Evolutionary conservation across 2,329 filamentous ascomycete species (phyloP).

Genomic region (Chaetomium sp.): DNA sequence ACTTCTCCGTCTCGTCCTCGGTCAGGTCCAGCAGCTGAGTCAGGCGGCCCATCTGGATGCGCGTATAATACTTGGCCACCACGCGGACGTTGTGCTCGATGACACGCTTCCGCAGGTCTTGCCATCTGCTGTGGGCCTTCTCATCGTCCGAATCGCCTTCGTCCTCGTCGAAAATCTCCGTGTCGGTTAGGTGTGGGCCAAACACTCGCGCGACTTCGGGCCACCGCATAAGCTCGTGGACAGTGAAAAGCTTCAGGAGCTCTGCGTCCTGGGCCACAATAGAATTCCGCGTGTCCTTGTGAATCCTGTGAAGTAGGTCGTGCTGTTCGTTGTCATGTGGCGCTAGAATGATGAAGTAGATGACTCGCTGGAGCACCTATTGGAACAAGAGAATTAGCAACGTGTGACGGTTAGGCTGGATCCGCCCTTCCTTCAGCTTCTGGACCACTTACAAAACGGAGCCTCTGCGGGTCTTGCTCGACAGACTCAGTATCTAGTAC

Average conservation of each 20-base stretch:
- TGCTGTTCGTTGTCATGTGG: slow-evolving; percentile 98
- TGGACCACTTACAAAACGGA: slow-evolving; percentile 76
- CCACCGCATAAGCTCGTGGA: slow-evolving; percentile 97
- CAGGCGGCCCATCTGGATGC: slow-evolving; percentile 85
- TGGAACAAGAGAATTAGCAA: slow-evolving; percentile 14
- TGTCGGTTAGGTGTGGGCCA: slow-evolving; percentile 77
- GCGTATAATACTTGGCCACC: slow-evolving; percentile 97
- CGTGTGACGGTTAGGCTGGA: neutral
- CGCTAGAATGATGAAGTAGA: slow-evolving; percentile 95
- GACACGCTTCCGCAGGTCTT: slow-evolving; percentile 92
- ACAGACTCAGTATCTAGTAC: slow-evolving; percentile 94
- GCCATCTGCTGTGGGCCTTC: slow-evolving; percentile 81
- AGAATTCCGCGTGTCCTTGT: slow-evolving; percentile 74
- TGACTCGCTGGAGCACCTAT: slow-evolving; percentile 87
- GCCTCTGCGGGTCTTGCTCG: slow-evolving; percentile 78
- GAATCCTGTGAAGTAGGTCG: slow-evolving; percentile 89
- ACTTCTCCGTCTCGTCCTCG: slow-evolving; percentile 96
- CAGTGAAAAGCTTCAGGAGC: slow-evolving; percentile 88
- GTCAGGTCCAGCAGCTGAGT: slow-evolving; percentile 86
- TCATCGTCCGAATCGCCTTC: slow-evolving; percentile 61
- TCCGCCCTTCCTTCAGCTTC: no score
- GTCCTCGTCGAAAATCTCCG: slow-evolving; percentile 78
- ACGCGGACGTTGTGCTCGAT: slow-evolving; percentile 99
- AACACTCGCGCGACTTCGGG: slow-evolving; percentile 85
- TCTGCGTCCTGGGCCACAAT: slow-evolving; percentile 74